A percentile compares a stretch with the other conserved stretches of the same genome.
Evolutionary conservation across 1,284 basidiomycete genomes (phyloP).

Genomic region (Ganoderma boninense): DNA sequence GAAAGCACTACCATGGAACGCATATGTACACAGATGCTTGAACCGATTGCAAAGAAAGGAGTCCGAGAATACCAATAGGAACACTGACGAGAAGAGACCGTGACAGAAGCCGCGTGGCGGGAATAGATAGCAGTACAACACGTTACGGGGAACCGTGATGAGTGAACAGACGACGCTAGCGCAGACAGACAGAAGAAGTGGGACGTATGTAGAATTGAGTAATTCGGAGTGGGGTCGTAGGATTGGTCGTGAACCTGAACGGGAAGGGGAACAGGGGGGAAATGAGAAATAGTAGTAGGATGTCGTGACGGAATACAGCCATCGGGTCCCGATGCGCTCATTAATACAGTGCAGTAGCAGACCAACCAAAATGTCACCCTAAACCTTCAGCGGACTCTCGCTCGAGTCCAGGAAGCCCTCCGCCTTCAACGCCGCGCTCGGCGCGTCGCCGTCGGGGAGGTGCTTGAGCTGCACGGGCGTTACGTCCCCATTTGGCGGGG

Average conservation of each 20-base stretch:
- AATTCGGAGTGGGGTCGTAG: not conserved
- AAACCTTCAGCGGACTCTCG: constrained; percentile 71
- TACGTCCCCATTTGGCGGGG: constrained; percentile 54
- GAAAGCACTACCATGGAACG: constrained; percentile 4
- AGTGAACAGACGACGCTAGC: not conserved
- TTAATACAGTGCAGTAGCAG: constrained; percentile 34
- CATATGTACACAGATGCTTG: constrained; percentile 1
- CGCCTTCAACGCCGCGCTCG: constrained; percentile 61
- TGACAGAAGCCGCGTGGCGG: not conserved
- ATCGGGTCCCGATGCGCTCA: constrained; percentile 14
- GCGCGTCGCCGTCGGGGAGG: constrained; percentile 60
- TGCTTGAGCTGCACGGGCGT: constrained; percentile 53
- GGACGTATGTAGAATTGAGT: not conserved
- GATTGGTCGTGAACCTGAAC: constrained; percentile 1
- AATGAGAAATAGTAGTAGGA: constrained; percentile 11
- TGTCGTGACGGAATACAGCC: constrained; percentile 17
- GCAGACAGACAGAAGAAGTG: not conserved
- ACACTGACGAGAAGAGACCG: not conserved
- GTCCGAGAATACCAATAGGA: not conserved
- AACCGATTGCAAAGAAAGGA: not conserved
- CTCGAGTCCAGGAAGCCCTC: constrained; percentile 81
- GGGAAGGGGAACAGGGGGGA: not conserved
- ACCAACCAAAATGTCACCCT: constrained; percentile 27
- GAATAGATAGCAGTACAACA: constrained; percentile 9
- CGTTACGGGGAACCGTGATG: not conserved